These are phyloP conservation scores for Salicornia ramosissima DNA, from an alignment of 148 eudicot species.

Conservation along the genomic window DNA sequence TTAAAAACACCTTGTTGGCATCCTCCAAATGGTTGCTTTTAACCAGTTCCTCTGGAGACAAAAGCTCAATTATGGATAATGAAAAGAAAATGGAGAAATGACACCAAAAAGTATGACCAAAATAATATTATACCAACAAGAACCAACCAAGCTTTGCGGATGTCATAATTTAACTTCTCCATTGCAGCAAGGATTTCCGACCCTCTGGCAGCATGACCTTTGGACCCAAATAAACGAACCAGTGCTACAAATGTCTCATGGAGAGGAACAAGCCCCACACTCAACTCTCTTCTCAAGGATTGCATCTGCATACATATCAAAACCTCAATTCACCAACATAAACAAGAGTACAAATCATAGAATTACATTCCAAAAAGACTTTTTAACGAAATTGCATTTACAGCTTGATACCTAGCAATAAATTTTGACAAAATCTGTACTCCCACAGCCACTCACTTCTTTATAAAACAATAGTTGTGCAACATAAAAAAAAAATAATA, in stretches of 20 bases:
- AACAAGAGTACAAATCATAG: not conserved
- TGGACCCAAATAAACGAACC: constrained; percentile 77
- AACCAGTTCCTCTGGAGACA: constrained; percentile 69
- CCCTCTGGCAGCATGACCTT: constrained; percentile 77
- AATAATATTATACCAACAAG: constrained; percentile 69
- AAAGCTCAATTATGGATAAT: constrained; percentile 16
- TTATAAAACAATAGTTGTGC: no score
- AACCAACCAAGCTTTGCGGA: constrained; percentile 92
- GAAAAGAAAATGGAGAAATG: constrained; percentile 1
- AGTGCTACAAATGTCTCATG: constrained; percentile 86
- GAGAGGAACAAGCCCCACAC: constrained; percentile 90
- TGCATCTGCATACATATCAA: constrained; percentile 63
- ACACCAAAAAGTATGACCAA: constrained; percentile 15
- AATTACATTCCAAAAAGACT: no score
- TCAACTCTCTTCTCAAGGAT: constrained; percentile 73
- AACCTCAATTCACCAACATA: not conserved
- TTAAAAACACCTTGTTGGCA: constrained; percentile 89
- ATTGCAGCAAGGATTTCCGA: constrained; percentile 91
- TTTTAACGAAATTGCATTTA: no score
- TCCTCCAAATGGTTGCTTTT: constrained; percentile 66
- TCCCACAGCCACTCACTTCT: no score
- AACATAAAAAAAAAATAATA: no score
- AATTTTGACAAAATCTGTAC: no score
- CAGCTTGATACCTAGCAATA: no score
- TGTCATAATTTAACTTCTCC: constrained; percentile 87